Evolutionary conservation across 805 yeast genomes (phyloP).

Genomic region (Metschnikowia hibisci): DNA sequence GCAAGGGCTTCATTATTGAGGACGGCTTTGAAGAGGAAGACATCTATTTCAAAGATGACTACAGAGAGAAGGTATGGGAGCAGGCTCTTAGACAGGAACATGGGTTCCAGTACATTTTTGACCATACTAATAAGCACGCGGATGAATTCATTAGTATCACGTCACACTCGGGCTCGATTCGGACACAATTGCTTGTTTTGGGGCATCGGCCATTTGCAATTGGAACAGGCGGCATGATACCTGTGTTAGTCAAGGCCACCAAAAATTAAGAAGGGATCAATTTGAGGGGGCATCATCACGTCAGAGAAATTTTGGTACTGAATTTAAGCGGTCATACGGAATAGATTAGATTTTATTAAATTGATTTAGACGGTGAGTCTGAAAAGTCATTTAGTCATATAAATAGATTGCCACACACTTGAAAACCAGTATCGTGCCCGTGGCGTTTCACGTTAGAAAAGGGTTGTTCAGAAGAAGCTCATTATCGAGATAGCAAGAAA

Average conservation of each 20-base stretch:
- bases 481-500: constrained; percentile 2
- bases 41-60: constrained; percentile 34
- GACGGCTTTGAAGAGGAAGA: constrained; percentile 46
- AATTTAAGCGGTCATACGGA: background rate
- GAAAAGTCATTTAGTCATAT: background rate
- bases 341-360: background rate
- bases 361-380: background rate
- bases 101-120: constrained; percentile 35
- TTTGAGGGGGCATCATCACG: background rate
- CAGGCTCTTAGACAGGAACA: constrained; percentile 35
- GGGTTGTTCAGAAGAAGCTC: constrained; percentile 6
- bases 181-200: constrained; percentile 45
- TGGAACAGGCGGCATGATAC: constrained; percentile 55
- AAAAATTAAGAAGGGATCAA: background rate
- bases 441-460: background rate
- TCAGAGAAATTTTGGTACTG: background rate
- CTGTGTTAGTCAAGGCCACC: constrained; percentile 46
- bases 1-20: constrained; percentile 41
- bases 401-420: background rate
- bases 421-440: background rate
- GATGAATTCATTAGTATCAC: constrained; percentile 38
- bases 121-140: constrained; percentile 18
- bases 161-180: constrained; percentile 48
- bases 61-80: constrained; percentile 39
- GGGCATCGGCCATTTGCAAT: constrained; percentile 47